Evolutionary conservation across 2,329 filamentous ascomycete genomes (phyloP), one percentile per base, ranked within the genome.

Genomic region (Alternaria brassicicola): DNA sequence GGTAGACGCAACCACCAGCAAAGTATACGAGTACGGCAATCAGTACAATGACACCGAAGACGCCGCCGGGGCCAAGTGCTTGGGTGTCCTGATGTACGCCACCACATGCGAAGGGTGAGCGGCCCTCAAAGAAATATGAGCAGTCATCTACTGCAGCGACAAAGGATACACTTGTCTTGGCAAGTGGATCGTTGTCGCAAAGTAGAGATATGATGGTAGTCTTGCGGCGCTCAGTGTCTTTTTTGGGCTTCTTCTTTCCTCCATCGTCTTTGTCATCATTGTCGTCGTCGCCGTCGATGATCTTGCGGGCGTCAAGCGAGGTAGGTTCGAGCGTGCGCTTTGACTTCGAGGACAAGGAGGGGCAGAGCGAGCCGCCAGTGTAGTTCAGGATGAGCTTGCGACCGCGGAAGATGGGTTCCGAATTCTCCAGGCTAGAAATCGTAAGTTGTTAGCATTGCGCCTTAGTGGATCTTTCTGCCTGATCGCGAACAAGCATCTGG

Each of bases 121-220:
- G 90, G 48, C 93, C 89, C 77, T 98, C 93, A 80, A 99, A 99
- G 78, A 96, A 91, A 79, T 98, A 99, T 28, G 92, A 88, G 83
- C 95, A 99, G 59, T 96, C 89, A 74, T 98, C 93, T 38, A 91
- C 89, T 6, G 93, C 89, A 58, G 91, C 92, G 58, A 98, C 89
- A 75, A 97, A 99, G 19, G 91, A 92, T 35, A 95, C 83, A 4
- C 86, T 85, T 4, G 93, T 89, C 38, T 86, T 83, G 4, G 86
- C 85, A 2, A 89, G 82, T 1, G 91, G 88, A 69, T 97, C 93
- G 62, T 87, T 87, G 74, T 97, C 93, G 82, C 95, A 99, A 65
- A 95, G 89, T 76, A 98, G 94, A 23, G 93, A 95, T 78, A 99
- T 92, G 57, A 93, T 88, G 12, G 93, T 90, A 2, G 92, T 96